Evolutionary conservation across 2,329 filamentous ascomycete genomes (phyloP).

Genomic region (Aspergillus hortae): DNA sequence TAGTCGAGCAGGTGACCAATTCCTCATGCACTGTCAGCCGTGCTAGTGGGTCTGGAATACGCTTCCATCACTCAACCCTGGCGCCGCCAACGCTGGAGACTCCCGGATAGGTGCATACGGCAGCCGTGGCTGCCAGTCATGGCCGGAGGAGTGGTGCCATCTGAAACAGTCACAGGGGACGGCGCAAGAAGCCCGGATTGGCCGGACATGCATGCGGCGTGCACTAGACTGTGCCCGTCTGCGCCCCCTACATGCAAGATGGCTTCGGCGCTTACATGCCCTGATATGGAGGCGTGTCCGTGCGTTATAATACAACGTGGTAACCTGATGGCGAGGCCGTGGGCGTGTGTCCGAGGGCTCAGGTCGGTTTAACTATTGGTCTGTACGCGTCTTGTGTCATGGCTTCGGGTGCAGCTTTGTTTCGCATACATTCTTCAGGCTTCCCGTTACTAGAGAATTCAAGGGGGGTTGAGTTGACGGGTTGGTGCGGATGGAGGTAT

Average conservation of each 20-base stretch:
- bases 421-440: slow-evolving; percentile 1
- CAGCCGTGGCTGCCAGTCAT: not conserved
- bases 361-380: not conserved
- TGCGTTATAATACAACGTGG: not conserved
- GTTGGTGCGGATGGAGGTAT: not conserved
- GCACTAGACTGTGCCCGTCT: not conserved
- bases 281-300: not conserved
- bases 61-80: not conserved
- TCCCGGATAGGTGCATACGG: slow-evolving; percentile 5
- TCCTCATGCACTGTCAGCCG: slow-evolving; percentile 19
- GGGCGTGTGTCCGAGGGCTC: not conserved
- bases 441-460: not conserved
- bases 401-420: not conserved
- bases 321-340: not conserved
- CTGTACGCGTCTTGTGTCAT: not conserved
- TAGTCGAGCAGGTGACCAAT: slow-evolving; percentile 21
- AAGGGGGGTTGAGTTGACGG: not conserved
- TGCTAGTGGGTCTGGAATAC: slow-evolving; percentile 13
- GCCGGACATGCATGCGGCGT: not conserved
- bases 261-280: not conserved
- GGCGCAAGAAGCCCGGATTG: not conserved
- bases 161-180: not conserved
- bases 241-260: not conserved
- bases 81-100: slow-evolving; percentile 3
- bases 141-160: not conserved